phyloP scores from a whole-genome alignment of 2,329 filamentous ascomycete genomes.

The Fonsecaea pedrosoi region DNA sequence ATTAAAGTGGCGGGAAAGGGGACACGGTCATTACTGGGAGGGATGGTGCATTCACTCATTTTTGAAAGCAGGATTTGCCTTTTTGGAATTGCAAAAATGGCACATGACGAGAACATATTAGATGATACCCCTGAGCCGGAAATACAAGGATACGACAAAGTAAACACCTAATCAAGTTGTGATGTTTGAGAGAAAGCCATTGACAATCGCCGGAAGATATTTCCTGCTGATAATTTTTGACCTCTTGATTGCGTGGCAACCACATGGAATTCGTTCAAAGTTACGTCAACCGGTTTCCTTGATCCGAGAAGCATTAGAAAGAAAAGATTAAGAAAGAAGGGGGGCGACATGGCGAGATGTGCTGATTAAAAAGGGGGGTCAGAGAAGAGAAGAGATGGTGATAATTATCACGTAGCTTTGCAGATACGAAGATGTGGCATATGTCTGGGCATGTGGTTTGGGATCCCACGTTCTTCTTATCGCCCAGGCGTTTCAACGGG shows the following conservation, averaged over 20 bases:
- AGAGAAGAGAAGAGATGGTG: no score
- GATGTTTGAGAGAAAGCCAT: neutral
- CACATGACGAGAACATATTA: constrained; percentile 20
- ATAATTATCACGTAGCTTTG: no score
- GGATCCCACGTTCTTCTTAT: no score
- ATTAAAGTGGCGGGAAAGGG: neutral
- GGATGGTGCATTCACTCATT: neutral
- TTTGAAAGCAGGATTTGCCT: neutral
- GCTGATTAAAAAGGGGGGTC: no score
- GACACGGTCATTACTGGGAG: neutral
- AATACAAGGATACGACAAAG: constrained; percentile 9
- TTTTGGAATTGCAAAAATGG: neutral
- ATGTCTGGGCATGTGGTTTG: no score
- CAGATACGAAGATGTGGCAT: no score
- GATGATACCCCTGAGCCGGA: constrained; percentile 23
- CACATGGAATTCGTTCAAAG: neutral
- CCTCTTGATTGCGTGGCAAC: neutral
- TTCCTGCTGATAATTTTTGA: constrained; percentile 3
- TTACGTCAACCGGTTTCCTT: neutral
- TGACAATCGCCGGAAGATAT: neutral
- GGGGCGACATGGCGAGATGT: neutral
- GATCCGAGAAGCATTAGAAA: neutral
- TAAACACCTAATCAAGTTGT: constrained; percentile 6
- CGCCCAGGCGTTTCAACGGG: no score
- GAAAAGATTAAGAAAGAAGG: neutral